Percentiles rank a stretch among this genome's conserved stretches.
Evolutionary conservation across 345 rosid genomes (phyloP).

Genomic region (Rhodamnia rubescens): DNA sequence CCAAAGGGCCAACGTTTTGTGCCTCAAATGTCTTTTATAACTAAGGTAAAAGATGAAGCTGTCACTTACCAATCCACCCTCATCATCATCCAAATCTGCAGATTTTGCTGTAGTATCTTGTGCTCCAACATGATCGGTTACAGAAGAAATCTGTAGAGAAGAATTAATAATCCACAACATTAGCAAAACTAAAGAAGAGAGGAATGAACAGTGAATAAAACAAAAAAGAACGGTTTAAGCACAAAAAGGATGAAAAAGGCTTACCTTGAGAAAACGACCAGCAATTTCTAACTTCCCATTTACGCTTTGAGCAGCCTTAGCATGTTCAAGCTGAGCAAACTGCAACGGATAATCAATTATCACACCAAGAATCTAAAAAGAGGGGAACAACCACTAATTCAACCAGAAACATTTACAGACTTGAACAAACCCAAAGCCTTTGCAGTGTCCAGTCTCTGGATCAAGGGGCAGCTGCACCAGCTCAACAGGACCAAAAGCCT

Average conservation of each 20-base stretch:
- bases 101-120: slow-evolving; percentile 72
- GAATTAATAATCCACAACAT: not conserved
- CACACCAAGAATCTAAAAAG: not conserved
- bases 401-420: slow-evolving; percentile 22
- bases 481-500: slow-evolving; percentile 92
- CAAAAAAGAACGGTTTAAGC: not conserved
- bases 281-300: slow-evolving; percentile 93
- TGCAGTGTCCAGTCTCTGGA: slow-evolving; percentile 86
- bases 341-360: slow-evolving; percentile 7
- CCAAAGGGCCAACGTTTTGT: not conserved
- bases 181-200: not conserved
- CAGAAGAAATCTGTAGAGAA: slow-evolving; percentile 64
- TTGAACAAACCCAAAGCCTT: slow-evolving; percentile 96
- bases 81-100: slow-evolving; percentile 95
- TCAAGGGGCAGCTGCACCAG: slow-evolving; percentile 93
- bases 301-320: slow-evolving; percentile 78
- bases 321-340: slow-evolving; percentile 91
- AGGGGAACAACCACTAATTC: not conserved
- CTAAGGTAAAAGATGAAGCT: not conserved
- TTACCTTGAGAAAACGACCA: slow-evolving; percentile 79
- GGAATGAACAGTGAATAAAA: not conserved
- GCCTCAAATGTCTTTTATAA: not conserved
- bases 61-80: slow-evolving; percentile 78
- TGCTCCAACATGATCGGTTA: slow-evolving; percentile 69
- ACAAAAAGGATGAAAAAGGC: not conserved